These are phyloP conservation scores for Trametes meyenii DNA, from an alignment of 768 basidiomycete genomes.

Conservation along the genomic window DNA sequence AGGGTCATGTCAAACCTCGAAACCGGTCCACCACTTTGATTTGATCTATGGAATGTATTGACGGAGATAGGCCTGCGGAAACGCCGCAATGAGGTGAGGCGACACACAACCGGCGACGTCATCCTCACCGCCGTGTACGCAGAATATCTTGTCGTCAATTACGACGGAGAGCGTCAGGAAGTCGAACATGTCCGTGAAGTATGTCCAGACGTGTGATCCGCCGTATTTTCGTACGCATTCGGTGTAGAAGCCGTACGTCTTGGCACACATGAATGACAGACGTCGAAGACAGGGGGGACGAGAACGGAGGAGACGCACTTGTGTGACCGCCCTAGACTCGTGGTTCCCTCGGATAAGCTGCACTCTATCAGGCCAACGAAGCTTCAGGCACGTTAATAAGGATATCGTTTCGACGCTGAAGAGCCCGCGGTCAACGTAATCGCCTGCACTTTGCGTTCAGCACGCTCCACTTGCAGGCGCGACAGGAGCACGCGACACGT, in stretches of 20 bases:
- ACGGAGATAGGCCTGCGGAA: slow-evolving; percentile 84
- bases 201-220: slow-evolving; percentile 95
- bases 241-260: slow-evolving; percentile 99
- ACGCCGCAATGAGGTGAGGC: slow-evolving; percentile 3
- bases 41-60: slow-evolving; percentile 98
- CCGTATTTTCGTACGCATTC: slow-evolving; percentile 99
- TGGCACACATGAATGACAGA: slow-evolving; percentile 35
- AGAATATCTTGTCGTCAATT: slow-evolving; percentile 99
- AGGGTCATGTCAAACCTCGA: slow-evolving; percentile 60
- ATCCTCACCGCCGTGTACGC: slow-evolving; percentile 90
- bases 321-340: slow-evolving; percentile 96
- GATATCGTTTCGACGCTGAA: slow-evolving; percentile 99
- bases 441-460: slow-evolving; percentile 58
- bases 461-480: background rate
- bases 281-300: background rate
- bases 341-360: slow-evolving; percentile 98
- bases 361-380: slow-evolving; percentile 94
- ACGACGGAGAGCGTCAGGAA: slow-evolving; percentile 96
- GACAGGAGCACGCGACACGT: slow-evolving; percentile 34
- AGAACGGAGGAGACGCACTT: slow-evolving; percentile 57
- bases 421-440: slow-evolving; percentile 97
- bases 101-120: slow-evolving; percentile 2
- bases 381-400: slow-evolving; percentile 92
- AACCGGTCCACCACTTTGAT: slow-evolving; percentile 99
- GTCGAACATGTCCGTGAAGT: slow-evolving; percentile 99